Conservation (phyloP, 192 early-diverging fungal species). For the Lobosporangium transversale region DNA sequence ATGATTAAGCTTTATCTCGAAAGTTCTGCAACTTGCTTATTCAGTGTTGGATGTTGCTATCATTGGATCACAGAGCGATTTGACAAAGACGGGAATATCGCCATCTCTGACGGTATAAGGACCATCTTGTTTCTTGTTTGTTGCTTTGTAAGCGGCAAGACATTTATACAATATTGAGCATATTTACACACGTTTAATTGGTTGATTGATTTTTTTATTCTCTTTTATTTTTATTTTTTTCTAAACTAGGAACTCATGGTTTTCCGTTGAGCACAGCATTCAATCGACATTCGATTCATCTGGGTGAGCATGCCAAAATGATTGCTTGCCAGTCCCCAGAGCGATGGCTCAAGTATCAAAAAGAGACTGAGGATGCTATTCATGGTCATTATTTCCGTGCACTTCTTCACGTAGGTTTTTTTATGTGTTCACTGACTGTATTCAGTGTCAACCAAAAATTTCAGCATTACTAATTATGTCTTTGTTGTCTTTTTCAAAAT, state of each 20-base stretch:
- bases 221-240: not conserved
- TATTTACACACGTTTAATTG: too few relatives aligned
- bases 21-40: conserved; percentile 63
- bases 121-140: too few relatives aligned
- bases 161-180: too few relatives aligned
- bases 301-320: conserved; percentile 74
- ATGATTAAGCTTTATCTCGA: conserved; percentile 74
- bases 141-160: too few relatives aligned
- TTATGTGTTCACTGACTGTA: too few relatives aligned
- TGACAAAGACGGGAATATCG: conserved; percentile 38
- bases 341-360: conserved; percentile 73
- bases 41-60: conserved; percentile 88
- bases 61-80: conserved; percentile 75
- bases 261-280: conserved; percentile 57
- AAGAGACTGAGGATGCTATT: conserved; percentile 67
- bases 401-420: conserved; percentile 67
- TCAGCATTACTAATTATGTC: too few relatives aligned
- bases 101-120: conserved; percentile 24
- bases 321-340: conserved; percentile 83
- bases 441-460: too few relatives aligned
- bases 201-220: too few relatives aligned
- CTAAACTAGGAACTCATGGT: conserved; percentile 14
- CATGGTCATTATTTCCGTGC: conserved; percentile 79
- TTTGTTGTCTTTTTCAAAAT: not conserved
- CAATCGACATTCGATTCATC: conserved; percentile 27